These are phyloP conservation scores for Cylindrodendrum hubeiense DNA, from an alignment of 2,329 filamentous ascomycete species.

Conservation along the genomic window DNA sequence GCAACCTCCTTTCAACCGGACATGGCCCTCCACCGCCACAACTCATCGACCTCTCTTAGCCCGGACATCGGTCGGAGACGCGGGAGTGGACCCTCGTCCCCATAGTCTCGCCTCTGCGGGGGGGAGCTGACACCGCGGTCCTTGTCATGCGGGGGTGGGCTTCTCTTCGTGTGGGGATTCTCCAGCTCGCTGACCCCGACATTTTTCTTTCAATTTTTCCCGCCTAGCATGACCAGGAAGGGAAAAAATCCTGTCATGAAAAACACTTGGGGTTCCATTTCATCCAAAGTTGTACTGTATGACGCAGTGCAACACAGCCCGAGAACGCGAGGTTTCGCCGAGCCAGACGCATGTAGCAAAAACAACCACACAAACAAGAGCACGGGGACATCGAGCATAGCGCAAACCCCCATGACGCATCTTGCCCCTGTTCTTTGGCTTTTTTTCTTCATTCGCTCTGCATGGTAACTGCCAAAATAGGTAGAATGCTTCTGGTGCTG, in stretches of 20 bases:
- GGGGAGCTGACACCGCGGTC: constrained; percentile 12
- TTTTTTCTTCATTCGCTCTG: constrained; percentile 2
- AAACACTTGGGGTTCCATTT: neutral
- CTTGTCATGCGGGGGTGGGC: constrained; percentile 39
- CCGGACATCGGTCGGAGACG: constrained; percentile 11
- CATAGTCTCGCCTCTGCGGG: constrained; percentile 32
- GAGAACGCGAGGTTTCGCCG: constrained; percentile 17
- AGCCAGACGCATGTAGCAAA: neutral
- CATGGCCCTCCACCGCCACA: constrained; percentile 10
- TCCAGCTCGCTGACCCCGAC: constrained; percentile 1
- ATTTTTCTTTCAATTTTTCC: neutral
- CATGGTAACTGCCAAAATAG: constrained; percentile 19
- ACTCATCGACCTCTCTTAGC: neutral
- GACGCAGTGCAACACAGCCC: neutral
- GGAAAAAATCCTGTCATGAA: neutral
- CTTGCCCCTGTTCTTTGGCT: neutral
- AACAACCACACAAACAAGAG: neutral
- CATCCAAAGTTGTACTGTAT: neutral
- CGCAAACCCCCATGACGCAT: neutral
- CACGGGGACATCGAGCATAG: neutral
- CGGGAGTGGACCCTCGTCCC: constrained; percentile 15
- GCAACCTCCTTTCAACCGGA: constrained; percentile 26
- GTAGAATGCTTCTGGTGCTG: constrained; percentile 1
- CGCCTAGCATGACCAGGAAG: neutral
- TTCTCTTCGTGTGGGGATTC: constrained; percentile 16